Percentiles rank a stretch among this genome's conserved stretches.
phyloP scores from a whole-genome alignment of 352 stramenopile species.

The Phytophthora cactorum region DNA sequence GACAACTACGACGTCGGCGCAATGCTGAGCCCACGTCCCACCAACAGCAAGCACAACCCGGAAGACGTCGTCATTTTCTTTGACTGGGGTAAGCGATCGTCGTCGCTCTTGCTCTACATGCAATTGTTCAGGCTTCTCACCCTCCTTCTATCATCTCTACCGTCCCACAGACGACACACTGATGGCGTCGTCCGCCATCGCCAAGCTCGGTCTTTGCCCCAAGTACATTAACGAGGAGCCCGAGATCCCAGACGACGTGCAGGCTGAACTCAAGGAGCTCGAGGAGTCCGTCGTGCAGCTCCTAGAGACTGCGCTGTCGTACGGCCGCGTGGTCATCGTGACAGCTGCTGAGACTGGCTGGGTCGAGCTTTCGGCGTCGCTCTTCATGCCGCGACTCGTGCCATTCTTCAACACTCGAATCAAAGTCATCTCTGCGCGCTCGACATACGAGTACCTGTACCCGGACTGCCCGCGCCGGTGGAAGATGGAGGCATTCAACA shows the following conservation, averaged over 20 bases:
- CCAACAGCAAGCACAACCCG: slow-evolving; percentile 45
- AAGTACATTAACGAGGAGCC: slow-evolving; percentile 90
- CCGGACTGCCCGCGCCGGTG: slow-evolving; percentile 83
- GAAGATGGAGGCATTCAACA: slow-evolving; percentile 91
- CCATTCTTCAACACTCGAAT: slow-evolving; percentile 83
- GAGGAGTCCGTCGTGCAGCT: slow-evolving; percentile 81
- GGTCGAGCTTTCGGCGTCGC: slow-evolving; percentile 87
- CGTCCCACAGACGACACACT: slow-evolving; percentile 72
- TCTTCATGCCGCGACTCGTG: slow-evolving; percentile 88
- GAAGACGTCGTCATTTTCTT: slow-evolving; percentile 85
- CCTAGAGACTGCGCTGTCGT: slow-evolving; percentile 71
- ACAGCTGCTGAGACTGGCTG: slow-evolving; percentile 91
- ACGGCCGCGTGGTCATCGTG: slow-evolving; percentile 87
- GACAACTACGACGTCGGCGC: slow-evolving; percentile 59
- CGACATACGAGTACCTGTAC: slow-evolving; percentile 90
- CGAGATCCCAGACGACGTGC: slow-evolving; percentile 73
- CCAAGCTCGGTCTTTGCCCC: slow-evolving; percentile 77
- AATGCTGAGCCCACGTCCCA: slow-evolving; percentile 33
- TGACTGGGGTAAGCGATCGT: slow-evolving; percentile 71
- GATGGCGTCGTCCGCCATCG: slow-evolving; percentile 83
- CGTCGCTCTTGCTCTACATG: slow-evolving; percentile 2
- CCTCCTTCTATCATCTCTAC: slow-evolving; percentile 8
- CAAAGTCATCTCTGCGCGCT: slow-evolving; percentile 91
- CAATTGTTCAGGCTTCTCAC: slow-evolving; percentile 12
- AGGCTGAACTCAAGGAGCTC: slow-evolving; percentile 73